Conservation (phyloP, 805 yeast species). For the Kuraishia molischiana region DNA sequence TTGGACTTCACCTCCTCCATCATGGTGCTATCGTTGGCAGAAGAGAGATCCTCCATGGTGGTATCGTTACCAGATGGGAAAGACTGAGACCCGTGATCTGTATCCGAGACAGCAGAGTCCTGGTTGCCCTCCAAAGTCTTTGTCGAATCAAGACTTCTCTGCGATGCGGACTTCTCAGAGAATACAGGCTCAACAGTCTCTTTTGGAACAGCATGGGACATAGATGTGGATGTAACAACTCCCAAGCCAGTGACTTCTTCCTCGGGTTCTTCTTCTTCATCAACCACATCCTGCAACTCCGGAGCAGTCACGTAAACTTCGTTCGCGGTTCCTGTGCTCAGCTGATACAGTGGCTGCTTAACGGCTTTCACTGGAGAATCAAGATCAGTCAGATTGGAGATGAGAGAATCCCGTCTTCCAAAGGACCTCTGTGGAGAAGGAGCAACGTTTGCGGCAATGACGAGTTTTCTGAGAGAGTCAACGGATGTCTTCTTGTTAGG, state of each 20-base stretch:
- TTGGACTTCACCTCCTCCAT: background rate
- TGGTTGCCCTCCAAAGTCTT: background rate
- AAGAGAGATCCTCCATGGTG: background rate
- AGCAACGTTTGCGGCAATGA: too few relatives aligned
- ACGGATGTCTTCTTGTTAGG: too few relatives aligned
- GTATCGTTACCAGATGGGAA: background rate
- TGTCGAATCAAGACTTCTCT: background rate
- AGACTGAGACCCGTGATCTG: background rate
- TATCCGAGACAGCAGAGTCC: background rate
- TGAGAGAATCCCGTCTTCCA: background rate
- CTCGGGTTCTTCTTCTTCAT: background rate
- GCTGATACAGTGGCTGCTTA: background rate
- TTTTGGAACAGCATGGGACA: background rate
- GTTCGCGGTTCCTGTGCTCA: background rate
- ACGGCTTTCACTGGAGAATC: background rate
- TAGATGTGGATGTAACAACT: background rate
- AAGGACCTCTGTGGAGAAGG: background rate
- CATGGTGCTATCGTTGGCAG: background rate
- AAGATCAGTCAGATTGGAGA: background rate
- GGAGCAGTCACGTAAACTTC: constrained; percentile 2
- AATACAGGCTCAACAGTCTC: too few relatives aligned
- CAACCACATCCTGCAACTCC: constrained; percentile 1
- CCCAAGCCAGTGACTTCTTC: background rate
- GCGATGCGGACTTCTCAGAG: too few relatives aligned
- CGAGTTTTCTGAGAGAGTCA: too few relatives aligned